Evolutionary conservation across 768 basidiomycete species (phyloP).

Genomic region (Kondoa subrosea): DNA sequence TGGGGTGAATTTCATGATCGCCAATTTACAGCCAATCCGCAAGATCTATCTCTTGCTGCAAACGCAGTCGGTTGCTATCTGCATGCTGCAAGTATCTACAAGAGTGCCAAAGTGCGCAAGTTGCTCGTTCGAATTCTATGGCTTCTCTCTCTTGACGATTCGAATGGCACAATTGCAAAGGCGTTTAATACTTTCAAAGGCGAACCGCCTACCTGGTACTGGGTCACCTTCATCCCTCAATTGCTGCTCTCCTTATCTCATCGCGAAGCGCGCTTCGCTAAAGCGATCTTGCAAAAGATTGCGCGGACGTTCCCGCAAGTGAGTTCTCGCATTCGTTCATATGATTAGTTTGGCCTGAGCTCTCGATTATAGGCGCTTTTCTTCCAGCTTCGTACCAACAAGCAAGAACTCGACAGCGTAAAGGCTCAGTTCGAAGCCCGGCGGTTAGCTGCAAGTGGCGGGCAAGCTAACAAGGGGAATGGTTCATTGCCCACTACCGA

Average conservation of each 20-base stretch:
- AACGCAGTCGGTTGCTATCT: conserved; percentile 94
- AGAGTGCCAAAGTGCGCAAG: conserved; percentile 78
- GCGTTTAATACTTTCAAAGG: conserved; percentile 62
- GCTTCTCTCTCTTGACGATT: conserved; percentile 85
- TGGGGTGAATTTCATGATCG: conserved; percentile 91
- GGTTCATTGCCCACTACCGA: background rate
- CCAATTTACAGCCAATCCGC: conserved; percentile 72
- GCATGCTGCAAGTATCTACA: conserved; percentile 89
- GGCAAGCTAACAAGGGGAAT: no score
- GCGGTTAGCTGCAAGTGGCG: background rate
- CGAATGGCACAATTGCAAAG: conserved; percentile 29
- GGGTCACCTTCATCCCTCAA: conserved; percentile 94
- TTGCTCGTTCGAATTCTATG: conserved; percentile 84
- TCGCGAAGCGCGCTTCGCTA: conserved; percentile 80
- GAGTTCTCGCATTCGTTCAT: conserved; percentile 26
- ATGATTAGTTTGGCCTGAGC: background rate
- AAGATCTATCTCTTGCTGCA: conserved; percentile 46
- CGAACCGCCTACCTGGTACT: conserved; percentile 93
- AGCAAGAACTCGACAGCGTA: conserved; percentile 45
- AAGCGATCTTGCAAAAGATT: conserved; percentile 69
- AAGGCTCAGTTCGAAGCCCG: conserved; percentile 26
- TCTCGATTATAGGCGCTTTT: conserved; percentile 57
- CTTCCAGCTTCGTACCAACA: conserved; percentile 75
- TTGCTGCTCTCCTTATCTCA: conserved; percentile 74
- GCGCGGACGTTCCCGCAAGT: conserved; percentile 88